Conservation (phyloP, 208 protist species). For the Naegleria fowleri region DNA sequence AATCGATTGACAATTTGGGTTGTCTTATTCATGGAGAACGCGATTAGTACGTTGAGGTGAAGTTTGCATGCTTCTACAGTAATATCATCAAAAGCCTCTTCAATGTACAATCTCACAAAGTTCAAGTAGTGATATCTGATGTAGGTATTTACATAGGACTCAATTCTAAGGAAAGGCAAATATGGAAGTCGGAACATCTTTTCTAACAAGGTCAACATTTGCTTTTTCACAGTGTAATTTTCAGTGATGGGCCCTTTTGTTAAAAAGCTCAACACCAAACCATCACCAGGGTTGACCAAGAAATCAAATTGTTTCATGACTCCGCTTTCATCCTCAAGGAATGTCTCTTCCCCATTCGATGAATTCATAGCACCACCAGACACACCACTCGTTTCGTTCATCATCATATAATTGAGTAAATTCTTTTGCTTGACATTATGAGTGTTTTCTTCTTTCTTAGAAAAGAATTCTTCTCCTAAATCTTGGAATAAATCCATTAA, state of each 20-base stretch:
- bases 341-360: neutral
- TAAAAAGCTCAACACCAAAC: slow-evolving; percentile 1
- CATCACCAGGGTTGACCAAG: slow-evolving; percentile 12
- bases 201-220: slow-evolving; percentile 20
- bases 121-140: slow-evolving; percentile 12
- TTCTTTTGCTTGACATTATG: neutral
- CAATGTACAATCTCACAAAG: slow-evolving; percentile 22
- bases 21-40: neutral
- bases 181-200: neutral
- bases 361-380: neutral
- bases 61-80: neutral
- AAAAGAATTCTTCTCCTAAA: slow-evolving; percentile 15
- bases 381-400: neutral
- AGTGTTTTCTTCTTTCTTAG: neutral
- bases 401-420: neutral
- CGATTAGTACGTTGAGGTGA: slow-evolving; percentile 6
- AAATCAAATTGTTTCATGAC: slow-evolving; percentile 30
- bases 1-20: neutral
- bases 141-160: slow-evolving; percentile 10
- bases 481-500: slow-evolving; percentile 11
- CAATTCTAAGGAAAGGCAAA: neutral
- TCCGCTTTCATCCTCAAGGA: neutral
- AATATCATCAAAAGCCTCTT: neutral
- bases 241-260: neutral
- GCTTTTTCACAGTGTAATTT: slow-evolving; percentile 7